Evolutionary conservation across 2,329 filamentous ascomycete species (phyloP).

Genomic region (Arachnomyces sp.): DNA sequence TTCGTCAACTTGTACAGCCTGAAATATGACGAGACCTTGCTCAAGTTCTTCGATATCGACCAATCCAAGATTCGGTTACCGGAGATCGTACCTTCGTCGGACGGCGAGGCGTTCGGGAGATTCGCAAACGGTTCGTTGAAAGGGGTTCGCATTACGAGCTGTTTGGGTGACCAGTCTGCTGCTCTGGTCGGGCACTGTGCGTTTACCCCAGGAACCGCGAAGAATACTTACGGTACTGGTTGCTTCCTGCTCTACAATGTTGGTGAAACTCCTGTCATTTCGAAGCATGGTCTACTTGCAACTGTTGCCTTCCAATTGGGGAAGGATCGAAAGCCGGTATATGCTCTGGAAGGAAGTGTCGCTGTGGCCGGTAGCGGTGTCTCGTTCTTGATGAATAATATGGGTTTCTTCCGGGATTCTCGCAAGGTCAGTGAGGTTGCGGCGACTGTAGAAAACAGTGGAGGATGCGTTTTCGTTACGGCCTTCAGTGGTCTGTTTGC

Average conservation of each 20-base stretch:
- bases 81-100: conserved; percentile 75
- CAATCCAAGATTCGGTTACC: conserved; percentile 63
- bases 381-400: conserved; percentile 63
- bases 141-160: conserved; percentile 70
- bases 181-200: conserved; percentile 80
- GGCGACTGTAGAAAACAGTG: conserved; percentile 62
- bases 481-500: conserved; percentile 88
- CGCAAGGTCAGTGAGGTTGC: conserved; percentile 59
- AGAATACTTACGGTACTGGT: conserved; percentile 87
- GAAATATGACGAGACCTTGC: conserved; percentile 68
- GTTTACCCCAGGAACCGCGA: conserved; percentile 72
- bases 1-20: conserved; percentile 82
- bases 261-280: conserved; percentile 76
- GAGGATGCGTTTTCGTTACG: conserved; percentile 79
- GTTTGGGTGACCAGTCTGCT: conserved; percentile 78
- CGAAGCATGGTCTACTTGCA: conserved; percentile 71
- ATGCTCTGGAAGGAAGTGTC: conserved; percentile 77
- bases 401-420: conserved; percentile 55
- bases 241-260: conserved; percentile 89
- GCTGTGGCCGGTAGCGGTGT: conserved; percentile 75
- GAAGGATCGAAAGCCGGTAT: conserved; percentile 59
- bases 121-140: conserved; percentile 59
- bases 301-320: conserved; percentile 83
- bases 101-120: conserved; percentile 63
- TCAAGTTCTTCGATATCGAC: conserved; percentile 74